Base-by-base conservation (phyloP, 192 early-diverging fungal genomes). In the Geranomyces michiganensis region DNA sequence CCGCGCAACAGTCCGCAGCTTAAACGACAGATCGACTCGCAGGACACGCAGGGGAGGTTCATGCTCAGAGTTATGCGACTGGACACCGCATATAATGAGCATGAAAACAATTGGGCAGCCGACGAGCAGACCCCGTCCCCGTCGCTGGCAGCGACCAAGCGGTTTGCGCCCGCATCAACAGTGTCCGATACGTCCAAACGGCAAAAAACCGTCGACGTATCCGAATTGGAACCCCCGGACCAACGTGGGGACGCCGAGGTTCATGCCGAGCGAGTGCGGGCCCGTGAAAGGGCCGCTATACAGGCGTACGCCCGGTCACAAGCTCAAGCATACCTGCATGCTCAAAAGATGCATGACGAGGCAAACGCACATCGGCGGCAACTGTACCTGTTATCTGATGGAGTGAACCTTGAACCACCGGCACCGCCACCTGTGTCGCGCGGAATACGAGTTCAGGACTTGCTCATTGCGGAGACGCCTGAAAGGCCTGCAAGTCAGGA, bases 41-140 rank as follows among this genome's bases (percentile, higher is more conserved):
- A 41, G 36, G 36, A 41, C 36, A 41, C 36, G 36, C 36, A 41
- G 36, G 36, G 36, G 36, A 41, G 36, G 36, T 15, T 53, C 24
- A 53, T 53, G 51, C 51, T 53, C 51, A 53, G 51, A 53, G 51
- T 53, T 26, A 53, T 53, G 51, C 51, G 51, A 53, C 7, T 53
- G 19, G 51, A 53, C 19, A 24, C 51, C 51, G 51, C 51, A 53
- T n/a, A 53, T 26, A n/a, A 8, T 53, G 51, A 53, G 51, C 51
- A 53, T 53, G 51, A 53, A 41, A 7, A 41, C 17, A 4, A 26
- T 53, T 26, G 7, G 24, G 51, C 51, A 53, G 24, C 51, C 24
- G 19, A n/a, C 51, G 51, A 6, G 19, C 51, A 15, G 46, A 47
- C 12, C 19, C 19, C n/a, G 51, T 53, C 51, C 51, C 24, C 51